phyloP scores from a whole-genome alignment of 1,139 yeast genomes.

The Zygosaccharomyces sapae region DNA sequence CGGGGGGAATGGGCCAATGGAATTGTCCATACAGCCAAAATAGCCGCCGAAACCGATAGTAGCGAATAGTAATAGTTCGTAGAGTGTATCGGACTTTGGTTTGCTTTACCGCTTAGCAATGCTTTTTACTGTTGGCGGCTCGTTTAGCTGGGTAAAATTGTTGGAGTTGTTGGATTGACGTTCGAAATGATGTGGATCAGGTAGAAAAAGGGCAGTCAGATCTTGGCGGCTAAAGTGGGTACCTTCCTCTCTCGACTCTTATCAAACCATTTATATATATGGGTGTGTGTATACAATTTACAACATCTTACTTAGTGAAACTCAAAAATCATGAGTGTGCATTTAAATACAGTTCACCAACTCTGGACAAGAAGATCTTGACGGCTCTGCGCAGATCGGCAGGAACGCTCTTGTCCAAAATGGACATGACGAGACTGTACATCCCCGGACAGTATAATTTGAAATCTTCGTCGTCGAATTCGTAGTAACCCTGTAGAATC shows the following conservation, averaged over 20 bases:
- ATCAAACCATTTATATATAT: neutral
- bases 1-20: neutral
- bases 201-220: neutral
- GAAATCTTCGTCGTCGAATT: conserved; percentile 75
- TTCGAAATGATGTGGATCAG: conserved; percentile 1
- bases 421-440: conserved; percentile 61
- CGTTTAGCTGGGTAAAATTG: neutral
- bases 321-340: neutral
- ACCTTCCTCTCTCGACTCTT: neutral
- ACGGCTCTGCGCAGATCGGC: conserved; percentile 67
- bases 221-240: conserved; percentile 1
- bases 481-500: conserved; percentile 74
- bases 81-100: too few species aligned
- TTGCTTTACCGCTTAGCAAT: neutral
- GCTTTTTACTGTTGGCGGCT: conserved; percentile 2
- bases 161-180: conserved; percentile 5
- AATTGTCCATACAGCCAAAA: neutral
- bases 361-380: conserved; percentile 59
- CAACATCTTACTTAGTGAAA: neutral
- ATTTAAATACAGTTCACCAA: conserved; percentile 55
- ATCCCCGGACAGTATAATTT: conserved; percentile 55
- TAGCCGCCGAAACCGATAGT: neutral
- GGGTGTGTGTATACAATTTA: neutral
- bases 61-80: too few species aligned
- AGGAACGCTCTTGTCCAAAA: conserved; percentile 66